Percentiles rank a stretch among this genome's conserved stretches.
These are phyloP conservation scores for Apophysomyces ossiformis DNA, from an alignment of 371 early-diverging fungal species.

Conservation along the genomic window DNA sequence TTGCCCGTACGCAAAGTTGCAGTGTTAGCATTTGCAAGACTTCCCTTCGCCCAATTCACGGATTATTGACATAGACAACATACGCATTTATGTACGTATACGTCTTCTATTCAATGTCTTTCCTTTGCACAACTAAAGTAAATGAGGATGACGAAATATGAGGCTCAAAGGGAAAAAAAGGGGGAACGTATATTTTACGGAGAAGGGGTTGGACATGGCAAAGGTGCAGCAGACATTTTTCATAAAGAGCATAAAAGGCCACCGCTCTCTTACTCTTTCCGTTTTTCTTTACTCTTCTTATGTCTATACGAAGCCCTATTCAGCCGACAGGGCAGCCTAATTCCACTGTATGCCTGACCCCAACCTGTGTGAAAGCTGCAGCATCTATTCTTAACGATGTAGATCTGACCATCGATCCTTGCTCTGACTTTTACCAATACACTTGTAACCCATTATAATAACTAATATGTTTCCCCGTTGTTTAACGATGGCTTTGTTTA, in stretches of 20 bases:
- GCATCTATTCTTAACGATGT: slow-evolving; percentile 39
- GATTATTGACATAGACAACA: not conserved
- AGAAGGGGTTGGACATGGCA: not conserved
- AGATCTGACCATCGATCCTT: slow-evolving; percentile 46
- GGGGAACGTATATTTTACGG: not conserved
- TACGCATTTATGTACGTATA: too few species aligned
- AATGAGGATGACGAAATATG: not conserved
- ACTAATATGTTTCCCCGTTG: not conserved
- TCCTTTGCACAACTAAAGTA: not conserved
- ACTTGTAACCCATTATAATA: slow-evolving; percentile 41
- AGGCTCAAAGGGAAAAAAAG: not conserved
- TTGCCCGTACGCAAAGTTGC: too few species aligned
- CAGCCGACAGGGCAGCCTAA: not conserved
- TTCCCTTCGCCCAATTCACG: too few species aligned
- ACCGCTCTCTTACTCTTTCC: not conserved
- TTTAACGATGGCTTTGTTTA: slow-evolving; percentile 12
- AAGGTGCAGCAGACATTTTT: not conserved
- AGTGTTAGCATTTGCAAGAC: too few species aligned
- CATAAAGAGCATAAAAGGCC: not conserved
- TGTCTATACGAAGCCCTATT: not conserved
- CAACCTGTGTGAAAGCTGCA: slow-evolving; percentile 48
- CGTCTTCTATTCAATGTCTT: not conserved
- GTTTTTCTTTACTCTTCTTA: not conserved
- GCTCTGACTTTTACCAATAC: slow-evolving; percentile 54
- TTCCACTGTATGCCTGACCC: slow-evolving; percentile 39